phyloP scores from a whole-genome alignment of 208 protist species.

The Angomonas ambiguus region DNA sequence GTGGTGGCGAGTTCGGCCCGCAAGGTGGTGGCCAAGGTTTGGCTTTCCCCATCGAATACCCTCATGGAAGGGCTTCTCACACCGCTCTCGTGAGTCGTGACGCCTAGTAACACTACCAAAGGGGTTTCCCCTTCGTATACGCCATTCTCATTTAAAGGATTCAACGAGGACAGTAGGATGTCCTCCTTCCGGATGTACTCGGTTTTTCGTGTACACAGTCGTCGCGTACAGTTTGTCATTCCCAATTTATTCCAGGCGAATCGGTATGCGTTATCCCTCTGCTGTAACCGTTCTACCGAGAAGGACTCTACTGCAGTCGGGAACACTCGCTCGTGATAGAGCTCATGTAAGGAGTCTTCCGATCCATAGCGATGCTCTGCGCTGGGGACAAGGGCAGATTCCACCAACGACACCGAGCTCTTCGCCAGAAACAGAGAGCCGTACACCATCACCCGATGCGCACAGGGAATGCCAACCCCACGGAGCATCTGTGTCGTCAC shows the following conservation, averaged over 20 bases:
- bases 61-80: conserved; percentile 13
- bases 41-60: conserved; percentile 23
- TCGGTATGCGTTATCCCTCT: conserved; percentile 20
- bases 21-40: conserved; percentile 11
- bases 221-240: conserved; percentile 15
- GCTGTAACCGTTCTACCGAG: conserved; percentile 4
- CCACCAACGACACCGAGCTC: conserved; percentile 51
- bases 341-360: conserved; percentile 26
- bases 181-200: background rate
- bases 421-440: conserved; percentile 55
- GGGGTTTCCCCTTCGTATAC: conserved; percentile 30
- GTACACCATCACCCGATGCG: conserved; percentile 78
- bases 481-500: conserved; percentile 67
- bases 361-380: conserved; percentile 27
- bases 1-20: conserved; percentile 27
- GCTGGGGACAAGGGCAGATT: conserved; percentile 41
- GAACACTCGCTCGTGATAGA: conserved; percentile 42
- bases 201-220: conserved; percentile 24
- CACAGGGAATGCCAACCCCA: conserved; percentile 50
- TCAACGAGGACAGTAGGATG: background rate
- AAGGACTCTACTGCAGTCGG: conserved; percentile 57
- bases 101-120: conserved; percentile 56
- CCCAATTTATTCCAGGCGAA: conserved; percentile 19
- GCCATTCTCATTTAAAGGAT: conserved; percentile 4
- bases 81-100: conserved; percentile 37